Evolutionary conservation across 768 basidiomycete species (phyloP), one percentile per base, ranked within the genome.

Genomic region (Daedalea quercina): DNA sequence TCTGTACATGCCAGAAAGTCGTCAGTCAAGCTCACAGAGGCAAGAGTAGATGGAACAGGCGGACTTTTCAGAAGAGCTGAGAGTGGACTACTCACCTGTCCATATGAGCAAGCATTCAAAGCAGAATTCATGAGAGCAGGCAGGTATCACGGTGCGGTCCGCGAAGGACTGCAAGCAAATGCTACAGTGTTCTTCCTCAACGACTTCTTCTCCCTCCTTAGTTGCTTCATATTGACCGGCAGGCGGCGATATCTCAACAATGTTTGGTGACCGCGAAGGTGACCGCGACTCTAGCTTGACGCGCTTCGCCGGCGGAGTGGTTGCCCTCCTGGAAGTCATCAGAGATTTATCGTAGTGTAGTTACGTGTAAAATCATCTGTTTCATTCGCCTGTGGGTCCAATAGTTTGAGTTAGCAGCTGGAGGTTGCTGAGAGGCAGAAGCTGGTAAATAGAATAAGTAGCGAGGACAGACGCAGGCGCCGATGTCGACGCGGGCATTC

Each of bases 111-210:
- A 75, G 65, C 94, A 97, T 52, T 90, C 88, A 58, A 95, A 95
- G 62, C 94, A 97, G 63, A 94, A 94, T 63, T 90, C 87, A 72
- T 97, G 94, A 1, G 90, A 87, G 67, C 94, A 96, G 8, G 74
- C 76, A 1, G 92, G 90, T 23, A 95, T 73, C 35, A 94, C 77
- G 0, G 93, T 87, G 43, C 87, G 74, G 70, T 96, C 91, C 13
- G 76, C 72, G 48, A 94, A 72, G 11, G 71, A 55, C 60, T 94
- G 90, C 22, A 97, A 72, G 61, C 94, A 97, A 31, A 97, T 95
- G 54, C 86, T 83, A 63, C 94, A 97, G 59, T 82, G 74, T 22
- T 85, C 80, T 43, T 76, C 78, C 4, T 75, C 72, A 0, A 70
- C 65, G 2, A 73, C 74, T 3, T 68, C 73, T 2, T 65, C 57